Evolutionary conservation across 257 asterid genomes (phyloP).

Genomic region (Solanum lignicaule): DNA sequence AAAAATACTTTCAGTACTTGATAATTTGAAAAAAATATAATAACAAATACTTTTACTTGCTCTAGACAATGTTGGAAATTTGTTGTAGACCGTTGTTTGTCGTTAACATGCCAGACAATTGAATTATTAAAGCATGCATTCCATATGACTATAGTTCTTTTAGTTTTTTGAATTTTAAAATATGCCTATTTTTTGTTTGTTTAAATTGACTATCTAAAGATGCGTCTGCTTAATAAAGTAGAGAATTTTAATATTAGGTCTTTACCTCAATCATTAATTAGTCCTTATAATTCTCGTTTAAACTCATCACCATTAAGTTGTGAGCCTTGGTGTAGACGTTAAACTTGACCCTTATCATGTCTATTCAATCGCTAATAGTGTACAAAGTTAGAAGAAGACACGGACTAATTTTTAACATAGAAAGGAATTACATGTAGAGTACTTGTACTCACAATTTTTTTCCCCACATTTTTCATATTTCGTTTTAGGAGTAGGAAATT

Average conservation of each 20-base stretch:
- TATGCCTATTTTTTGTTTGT: background rate
- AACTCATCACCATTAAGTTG: background rate
- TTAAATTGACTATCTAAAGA: background rate
- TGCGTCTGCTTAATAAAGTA: background rate
- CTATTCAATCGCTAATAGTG: background rate
- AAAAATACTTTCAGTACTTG: background rate
- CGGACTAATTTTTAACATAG: background rate
- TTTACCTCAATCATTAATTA: background rate
- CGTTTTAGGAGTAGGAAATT: background rate
- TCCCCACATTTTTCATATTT: background rate
- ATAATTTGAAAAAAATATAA: background rate
- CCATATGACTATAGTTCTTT: background rate
- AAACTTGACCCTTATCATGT: background rate
- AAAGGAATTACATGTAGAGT: background rate
- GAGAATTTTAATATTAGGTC: background rate
- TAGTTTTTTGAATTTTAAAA: background rate
- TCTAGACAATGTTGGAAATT: background rate
- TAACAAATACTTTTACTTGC: background rate
- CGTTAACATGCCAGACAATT: background rate
- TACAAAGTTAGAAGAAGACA: background rate
- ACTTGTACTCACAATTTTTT: background rate
- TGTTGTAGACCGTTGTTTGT: background rate
- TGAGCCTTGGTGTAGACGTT: background rate
- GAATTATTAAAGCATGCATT: background rate
- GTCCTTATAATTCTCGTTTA: background rate